phyloP scores from a whole-genome alignment of 306 rosid species.

The Vachellia pachyceras region DNA sequence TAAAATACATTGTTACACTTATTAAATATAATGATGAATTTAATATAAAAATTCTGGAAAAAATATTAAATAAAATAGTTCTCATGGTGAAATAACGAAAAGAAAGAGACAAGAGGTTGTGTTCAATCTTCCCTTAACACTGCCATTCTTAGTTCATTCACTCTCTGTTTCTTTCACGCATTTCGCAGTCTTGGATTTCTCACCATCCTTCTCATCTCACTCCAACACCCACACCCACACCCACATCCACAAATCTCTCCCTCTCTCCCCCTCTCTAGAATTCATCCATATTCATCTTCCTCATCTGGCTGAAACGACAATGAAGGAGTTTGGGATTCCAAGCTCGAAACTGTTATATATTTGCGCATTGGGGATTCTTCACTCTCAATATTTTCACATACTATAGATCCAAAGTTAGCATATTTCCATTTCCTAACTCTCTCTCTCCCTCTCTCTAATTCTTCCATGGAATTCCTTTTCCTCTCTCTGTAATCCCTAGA shows the following conservation, averaged over 20 bases:
- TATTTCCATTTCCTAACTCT: background rate
- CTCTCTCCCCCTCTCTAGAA: background rate
- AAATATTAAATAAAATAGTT: background rate
- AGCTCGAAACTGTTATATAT: no score
- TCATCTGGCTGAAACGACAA: background rate
- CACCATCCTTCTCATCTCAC: background rate
- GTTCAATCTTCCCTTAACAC: background rate
- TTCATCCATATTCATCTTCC: background rate
- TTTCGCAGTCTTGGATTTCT: background rate
- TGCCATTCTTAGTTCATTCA: background rate
- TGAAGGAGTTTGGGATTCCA: no score
- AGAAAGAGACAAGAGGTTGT: background rate
- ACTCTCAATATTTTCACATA: conserved; percentile 45
- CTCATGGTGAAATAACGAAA: background rate
- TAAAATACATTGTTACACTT: no score
- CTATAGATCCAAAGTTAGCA: conserved; percentile 58
- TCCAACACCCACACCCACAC: no score
- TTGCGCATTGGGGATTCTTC: conserved; percentile 36
- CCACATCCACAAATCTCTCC: no score
- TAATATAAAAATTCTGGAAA: no score
- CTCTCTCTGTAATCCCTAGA: background rate
- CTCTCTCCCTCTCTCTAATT: background rate
- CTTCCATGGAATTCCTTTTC: background rate
- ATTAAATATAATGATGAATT: no score
- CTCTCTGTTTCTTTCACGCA: background rate